A percentile compares a stretch with the other conserved stretches of the same genome.
These are phyloP conservation scores for Aspergillus egyptiacus DNA, from an alignment of 495 filamentous ascomycete genomes.

Conservation along the genomic window DNA sequence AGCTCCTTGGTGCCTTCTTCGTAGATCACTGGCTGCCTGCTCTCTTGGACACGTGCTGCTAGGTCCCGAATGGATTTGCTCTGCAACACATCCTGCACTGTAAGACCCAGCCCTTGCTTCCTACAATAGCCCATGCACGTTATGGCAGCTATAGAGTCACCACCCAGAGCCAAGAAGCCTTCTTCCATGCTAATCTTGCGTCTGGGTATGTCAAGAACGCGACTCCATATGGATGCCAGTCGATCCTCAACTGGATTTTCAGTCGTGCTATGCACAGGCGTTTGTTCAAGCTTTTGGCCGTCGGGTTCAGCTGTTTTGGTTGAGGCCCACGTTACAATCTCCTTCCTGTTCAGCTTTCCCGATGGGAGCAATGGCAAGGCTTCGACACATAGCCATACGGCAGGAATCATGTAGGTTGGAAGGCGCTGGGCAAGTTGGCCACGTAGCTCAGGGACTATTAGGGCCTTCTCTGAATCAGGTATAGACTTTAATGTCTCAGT, in stretches of 20 bases:
- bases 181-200: conserved; percentile 45
- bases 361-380: conserved; percentile 45
- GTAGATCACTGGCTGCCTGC: conserved; percentile 28
- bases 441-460: conserved; percentile 26
- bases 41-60: conserved; percentile 28
- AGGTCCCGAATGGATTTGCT: conserved; percentile 43
- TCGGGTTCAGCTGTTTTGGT: conserved; percentile 27
- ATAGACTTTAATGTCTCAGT: conserved; percentile 26
- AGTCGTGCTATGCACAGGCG: conserved; percentile 10
- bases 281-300: neutral
- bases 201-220: conserved; percentile 47
- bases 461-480: conserved; percentile 17
- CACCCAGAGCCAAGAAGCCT: conserved; percentile 59
- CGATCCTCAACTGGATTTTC: conserved; percentile 31
- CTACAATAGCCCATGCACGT: conserved; percentile 51
- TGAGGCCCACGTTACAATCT: conserved; percentile 30
- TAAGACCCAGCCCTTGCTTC: conserved; percentile 47
- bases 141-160: conserved; percentile 67
- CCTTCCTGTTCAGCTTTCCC: conserved; percentile 49
- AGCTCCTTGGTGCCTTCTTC: conserved; percentile 39
- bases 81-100: conserved; percentile 47
- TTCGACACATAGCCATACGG: conserved; percentile 45
- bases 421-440: conserved; percentile 24
- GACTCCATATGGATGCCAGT: conserved; percentile 42
- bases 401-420: conserved; percentile 53